These are phyloP conservation scores for Plantago elongata DNA, from an alignment of 257 asterid genomes.

Conservation along the genomic window DNA sequence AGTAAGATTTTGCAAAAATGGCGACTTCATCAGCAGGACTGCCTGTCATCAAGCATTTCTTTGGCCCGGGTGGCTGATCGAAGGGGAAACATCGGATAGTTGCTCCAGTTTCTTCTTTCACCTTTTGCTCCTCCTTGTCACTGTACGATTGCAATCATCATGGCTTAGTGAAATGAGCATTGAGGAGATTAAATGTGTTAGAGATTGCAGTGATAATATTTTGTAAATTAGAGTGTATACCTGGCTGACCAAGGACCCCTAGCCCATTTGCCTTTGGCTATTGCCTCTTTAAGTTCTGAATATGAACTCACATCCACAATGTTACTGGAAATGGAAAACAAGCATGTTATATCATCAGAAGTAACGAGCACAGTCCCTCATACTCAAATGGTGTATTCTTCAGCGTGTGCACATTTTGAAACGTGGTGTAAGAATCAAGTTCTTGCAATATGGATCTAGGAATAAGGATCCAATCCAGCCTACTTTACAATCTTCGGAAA, in stretches of 20 bases:
- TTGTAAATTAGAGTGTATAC: slow-evolving; percentile 25
- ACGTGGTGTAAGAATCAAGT: too few species aligned
- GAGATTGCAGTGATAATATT: slow-evolving; percentile 9
- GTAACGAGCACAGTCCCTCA: background rate
- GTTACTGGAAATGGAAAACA: slow-evolving; percentile 49
- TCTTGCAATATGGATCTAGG: too few species aligned
- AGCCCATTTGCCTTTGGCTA: slow-evolving; percentile 94
- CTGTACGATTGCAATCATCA: slow-evolving; percentile 30
- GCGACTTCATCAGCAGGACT: slow-evolving; percentile 89
- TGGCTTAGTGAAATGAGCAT: background rate
- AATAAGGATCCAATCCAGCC: too few species aligned
- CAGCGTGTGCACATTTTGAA: background rate
- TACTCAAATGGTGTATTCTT: too few species aligned
- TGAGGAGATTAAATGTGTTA: background rate
- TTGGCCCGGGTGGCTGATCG: slow-evolving; percentile 71
- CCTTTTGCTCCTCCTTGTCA: slow-evolving; percentile 71
- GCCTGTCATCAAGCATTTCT: slow-evolving; percentile 88
- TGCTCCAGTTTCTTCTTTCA: slow-evolving; percentile 97
- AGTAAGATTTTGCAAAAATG: slow-evolving; percentile 89
- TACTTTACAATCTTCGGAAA: too few species aligned
- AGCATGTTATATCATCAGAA: slow-evolving; percentile 14
- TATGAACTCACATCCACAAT: slow-evolving; percentile 86
- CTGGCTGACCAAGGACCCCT: slow-evolving; percentile 99
- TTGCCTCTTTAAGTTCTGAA: slow-evolving; percentile 83
- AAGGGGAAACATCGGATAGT: slow-evolving; percentile 93